These are phyloP conservation scores for Carex scoparia DNA, from an alignment of 176 grass and related monocot species.

Conservation along the genomic window DNA sequence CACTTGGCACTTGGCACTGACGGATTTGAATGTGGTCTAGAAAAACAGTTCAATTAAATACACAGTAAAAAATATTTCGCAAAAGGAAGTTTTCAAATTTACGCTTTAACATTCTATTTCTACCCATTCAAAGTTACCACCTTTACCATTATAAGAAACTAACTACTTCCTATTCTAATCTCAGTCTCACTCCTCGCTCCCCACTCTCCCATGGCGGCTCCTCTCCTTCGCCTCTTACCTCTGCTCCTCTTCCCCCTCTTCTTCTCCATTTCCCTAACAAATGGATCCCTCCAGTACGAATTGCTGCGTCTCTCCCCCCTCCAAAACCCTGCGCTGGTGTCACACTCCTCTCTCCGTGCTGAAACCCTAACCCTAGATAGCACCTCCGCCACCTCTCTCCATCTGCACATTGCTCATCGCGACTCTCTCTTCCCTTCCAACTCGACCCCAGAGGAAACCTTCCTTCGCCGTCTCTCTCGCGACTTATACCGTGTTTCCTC, in stretches of 20 bases:
- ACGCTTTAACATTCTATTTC: neutral
- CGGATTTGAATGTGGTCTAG: neutral
- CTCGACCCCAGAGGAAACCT: slow-evolving; percentile 22
- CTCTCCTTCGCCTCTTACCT: slow-evolving; percentile 1
- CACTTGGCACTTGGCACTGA: neutral
- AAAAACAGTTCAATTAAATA: neutral
- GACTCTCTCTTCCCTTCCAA: slow-evolving; percentile 24
- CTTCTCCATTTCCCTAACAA: slow-evolving; percentile 13
- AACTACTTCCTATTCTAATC: neutral
- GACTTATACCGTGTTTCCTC: slow-evolving; percentile 15
- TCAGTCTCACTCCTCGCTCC: slow-evolving; percentile 19
- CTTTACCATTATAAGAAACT: slow-evolving; percentile 14
- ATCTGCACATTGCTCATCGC: slow-evolving; percentile 25
- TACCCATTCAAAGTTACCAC: neutral
- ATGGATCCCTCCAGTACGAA: slow-evolving; percentile 16
- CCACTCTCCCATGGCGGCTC: slow-evolving; percentile 30
- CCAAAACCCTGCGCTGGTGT: neutral
- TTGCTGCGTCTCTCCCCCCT: slow-evolving; percentile 12
- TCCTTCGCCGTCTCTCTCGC: slow-evolving; percentile 32
- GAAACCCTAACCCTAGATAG: slow-evolving; percentile 24
- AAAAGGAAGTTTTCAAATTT: neutral
- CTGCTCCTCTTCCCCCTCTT: slow-evolving; percentile 13
- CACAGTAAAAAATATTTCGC: neutral
- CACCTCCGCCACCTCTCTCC: slow-evolving; percentile 19
- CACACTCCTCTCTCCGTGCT: slow-evolving; percentile 21